These are phyloP conservation scores for Cytospora piceicola DNA, from an alignment of 2,329 filamentous ascomycete genomes.

Conservation along the genomic window DNA sequence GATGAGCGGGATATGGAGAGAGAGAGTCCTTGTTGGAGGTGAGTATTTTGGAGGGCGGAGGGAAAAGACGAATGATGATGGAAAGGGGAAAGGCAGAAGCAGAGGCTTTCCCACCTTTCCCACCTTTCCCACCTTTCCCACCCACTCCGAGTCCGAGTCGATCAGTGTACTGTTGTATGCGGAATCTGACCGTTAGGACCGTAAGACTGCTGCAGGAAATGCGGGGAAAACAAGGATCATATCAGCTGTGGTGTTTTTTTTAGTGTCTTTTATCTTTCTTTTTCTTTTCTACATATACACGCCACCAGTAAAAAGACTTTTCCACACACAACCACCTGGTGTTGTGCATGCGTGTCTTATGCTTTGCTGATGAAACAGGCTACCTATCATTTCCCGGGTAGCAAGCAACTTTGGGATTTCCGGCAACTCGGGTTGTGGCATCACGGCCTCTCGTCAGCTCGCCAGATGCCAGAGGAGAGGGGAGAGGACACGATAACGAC, in stretches of 20 bases:
- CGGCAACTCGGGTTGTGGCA: neutral
- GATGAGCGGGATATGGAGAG: slow-evolving; percentile 15
- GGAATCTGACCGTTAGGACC: slow-evolving; percentile 24
- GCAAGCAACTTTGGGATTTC: neutral
- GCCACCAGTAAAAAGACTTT: neutral
- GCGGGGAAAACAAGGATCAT: slow-evolving; percentile 29
- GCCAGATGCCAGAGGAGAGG: neutral
- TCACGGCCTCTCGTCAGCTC: neutral
- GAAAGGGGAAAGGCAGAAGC: neutral
- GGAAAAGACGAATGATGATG: neutral
- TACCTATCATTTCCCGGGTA: neutral
- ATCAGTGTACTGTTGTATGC: slow-evolving; percentile 6
- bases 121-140: too few relatives aligned
- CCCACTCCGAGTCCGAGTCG: neutral
- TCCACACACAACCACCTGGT: neutral
- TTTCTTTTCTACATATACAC: neutral
- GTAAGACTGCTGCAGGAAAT: slow-evolving; percentile 25
- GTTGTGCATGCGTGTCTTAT: neutral
- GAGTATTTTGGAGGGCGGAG: neutral
- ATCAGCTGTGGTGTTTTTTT: slow-evolving; percentile 5
- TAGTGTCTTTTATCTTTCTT: neutral
- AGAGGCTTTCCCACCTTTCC: slow-evolving; percentile 4
- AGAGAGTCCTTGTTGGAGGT: neutral
- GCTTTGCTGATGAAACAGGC: neutral
- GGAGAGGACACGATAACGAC: neutral